Conservation (phyloP, 2,329 filamentous ascomycete species). For the Fusarium clavum region DNA sequence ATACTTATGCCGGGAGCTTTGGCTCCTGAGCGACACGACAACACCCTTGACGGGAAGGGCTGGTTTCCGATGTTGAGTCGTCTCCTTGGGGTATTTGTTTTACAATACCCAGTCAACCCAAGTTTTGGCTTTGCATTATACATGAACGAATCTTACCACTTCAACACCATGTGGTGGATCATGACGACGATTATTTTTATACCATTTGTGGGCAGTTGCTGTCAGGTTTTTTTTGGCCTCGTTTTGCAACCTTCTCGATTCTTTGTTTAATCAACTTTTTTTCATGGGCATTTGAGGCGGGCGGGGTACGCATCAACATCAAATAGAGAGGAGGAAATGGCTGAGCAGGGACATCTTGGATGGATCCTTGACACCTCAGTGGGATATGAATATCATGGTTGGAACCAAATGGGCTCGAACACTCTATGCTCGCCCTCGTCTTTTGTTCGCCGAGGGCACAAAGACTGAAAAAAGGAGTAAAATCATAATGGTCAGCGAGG, state of each 20-base stretch:
- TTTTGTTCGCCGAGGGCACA: slow-evolving; percentile 37
- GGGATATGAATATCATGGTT: slow-evolving; percentile 40
- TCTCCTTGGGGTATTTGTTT: slow-evolving; percentile 43
- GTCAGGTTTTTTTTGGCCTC: slow-evolving; percentile 19
- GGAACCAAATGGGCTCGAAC: slow-evolving; percentile 35
- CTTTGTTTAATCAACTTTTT: slow-evolving; percentile 45
- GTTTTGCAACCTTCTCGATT: slow-evolving; percentile 47
- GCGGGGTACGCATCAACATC: slow-evolving; percentile 34
- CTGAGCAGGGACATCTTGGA: slow-evolving; percentile 28
- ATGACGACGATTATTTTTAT: slow-evolving; percentile 34
- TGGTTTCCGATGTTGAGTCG: slow-evolving; percentile 46
- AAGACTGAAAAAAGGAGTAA: slow-evolving; percentile 43
- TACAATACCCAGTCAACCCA: slow-evolving; percentile 45
- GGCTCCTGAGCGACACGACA: slow-evolving; percentile 42
- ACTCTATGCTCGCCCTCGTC: slow-evolving; percentile 32
- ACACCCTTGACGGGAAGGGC: slow-evolving; percentile 45
- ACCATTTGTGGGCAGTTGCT: slow-evolving; percentile 33
- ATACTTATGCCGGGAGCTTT: slow-evolving; percentile 33
- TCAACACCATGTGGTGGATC: slow-evolving; percentile 46
- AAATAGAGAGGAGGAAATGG: slow-evolving; percentile 36
- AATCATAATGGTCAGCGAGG: slow-evolving; percentile 38
- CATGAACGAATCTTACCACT: slow-evolving; percentile 42
- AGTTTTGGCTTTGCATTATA: slow-evolving; percentile 43
- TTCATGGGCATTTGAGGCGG: slow-evolving; percentile 31
- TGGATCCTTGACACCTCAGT: slow-evolving; percentile 22